phyloP scores from a whole-genome alignment of 1,139 yeast species.

The Geotrichum citri-aurantii region DNA sequence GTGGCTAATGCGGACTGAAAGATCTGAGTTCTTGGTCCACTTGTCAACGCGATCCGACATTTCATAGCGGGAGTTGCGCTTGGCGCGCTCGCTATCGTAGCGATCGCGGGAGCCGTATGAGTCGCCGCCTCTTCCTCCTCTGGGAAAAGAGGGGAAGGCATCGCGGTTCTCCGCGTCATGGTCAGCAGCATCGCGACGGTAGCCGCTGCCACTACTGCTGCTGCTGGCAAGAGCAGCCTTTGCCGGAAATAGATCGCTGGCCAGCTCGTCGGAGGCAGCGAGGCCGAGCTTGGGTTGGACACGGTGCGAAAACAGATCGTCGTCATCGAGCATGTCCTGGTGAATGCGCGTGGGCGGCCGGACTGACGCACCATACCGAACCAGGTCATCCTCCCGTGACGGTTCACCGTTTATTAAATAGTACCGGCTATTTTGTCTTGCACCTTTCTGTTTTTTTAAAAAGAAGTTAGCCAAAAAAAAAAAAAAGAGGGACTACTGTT shows the following conservation, averaged over 20 bases:
- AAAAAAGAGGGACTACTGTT: background rate
- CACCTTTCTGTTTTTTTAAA: constrained; percentile 40
- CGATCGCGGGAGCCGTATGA: background rate
- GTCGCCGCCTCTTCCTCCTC: background rate
- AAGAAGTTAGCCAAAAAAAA: background rate
- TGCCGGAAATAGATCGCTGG: background rate
- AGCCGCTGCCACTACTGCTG: no score
- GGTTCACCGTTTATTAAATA: constrained; percentile 75
- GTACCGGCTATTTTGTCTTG: constrained; percentile 57
- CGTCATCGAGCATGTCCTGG: background rate
- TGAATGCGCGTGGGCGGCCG: background rate
- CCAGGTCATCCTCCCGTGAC: constrained; percentile 40
- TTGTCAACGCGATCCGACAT: background rate
- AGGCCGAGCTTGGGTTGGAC: background rate
- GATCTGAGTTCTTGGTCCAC: background rate
- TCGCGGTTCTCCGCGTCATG: background rate
- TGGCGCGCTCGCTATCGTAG: background rate
- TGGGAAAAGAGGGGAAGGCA: background rate
- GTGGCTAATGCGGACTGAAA: background rate
- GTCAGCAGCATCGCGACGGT: background rate
- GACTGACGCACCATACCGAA: constrained; percentile 10
- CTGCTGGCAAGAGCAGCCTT: background rate
- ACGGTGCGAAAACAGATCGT: constrained; percentile 5
- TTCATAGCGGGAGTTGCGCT: background rate
- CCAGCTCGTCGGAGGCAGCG: background rate